Evolutionary conservation across 352 stramenopile species (phyloP), one percentile per base, ranked within the genome.

Genomic region (Phytophthora agathidicida): DNA sequence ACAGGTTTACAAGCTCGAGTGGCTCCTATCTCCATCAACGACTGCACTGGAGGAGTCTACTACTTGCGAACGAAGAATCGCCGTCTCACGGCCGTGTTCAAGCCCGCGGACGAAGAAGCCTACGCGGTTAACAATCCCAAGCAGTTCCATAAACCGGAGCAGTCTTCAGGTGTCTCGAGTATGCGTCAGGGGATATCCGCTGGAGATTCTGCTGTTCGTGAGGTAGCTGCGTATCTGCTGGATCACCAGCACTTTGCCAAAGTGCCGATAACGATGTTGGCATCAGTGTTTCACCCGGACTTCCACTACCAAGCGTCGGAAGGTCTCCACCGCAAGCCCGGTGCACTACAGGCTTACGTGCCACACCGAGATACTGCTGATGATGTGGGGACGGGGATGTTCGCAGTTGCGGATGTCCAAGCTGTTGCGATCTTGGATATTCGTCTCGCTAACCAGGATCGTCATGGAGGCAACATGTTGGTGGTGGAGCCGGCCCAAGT

Each of bases 361-460:
- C 58, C 71, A 0, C 80, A 95, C 45, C 72, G 78, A 24, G 83
- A 83, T 45, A 78, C 74, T 1, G 80, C 85, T 1, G 83, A 90
- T 3, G 83, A 92, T 37, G 42, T 90, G 2, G 69, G 80, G 1
- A 39, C 62, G n/a, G 51, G 41, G 4, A 30, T 84, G 13, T 88
- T 93, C 22, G 53, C 62, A 10, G 45, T 52, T 14, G 54, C 67
- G 1, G 77, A 92, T 7, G 78, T 94, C 2, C 87, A 94, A 24
- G 68, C 73, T 9, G 77, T 96, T 22, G 83, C 83, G 1, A 68
- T 93, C 13, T 63, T 96, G 1, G 87, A 96, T 55, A 89, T 93
- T 39, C 77, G 87, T 27, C 76, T 96, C 1, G 74, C 74, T 2
- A 94, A 96, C 60, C 82, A 91, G 27, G 86, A 94, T 58, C 85